Base-by-base conservation (phyloP, 805 yeast species). In the Tetrapisispora pingtungensis region DNA sequence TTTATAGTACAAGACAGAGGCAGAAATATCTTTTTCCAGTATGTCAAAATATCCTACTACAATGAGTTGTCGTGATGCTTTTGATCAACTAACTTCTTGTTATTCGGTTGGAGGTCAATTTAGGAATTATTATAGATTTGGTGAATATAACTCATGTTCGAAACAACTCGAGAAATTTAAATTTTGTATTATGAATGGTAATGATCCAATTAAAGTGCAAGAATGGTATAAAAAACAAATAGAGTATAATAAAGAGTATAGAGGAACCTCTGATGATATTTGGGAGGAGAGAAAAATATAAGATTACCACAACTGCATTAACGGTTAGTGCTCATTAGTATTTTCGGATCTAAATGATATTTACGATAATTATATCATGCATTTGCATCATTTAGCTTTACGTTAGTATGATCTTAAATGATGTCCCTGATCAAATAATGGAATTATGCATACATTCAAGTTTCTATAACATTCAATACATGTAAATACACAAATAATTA, bases 51-150 rank as follows among this genome's bases (percentile, higher is more conserved):
- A 57, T 36, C 61, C 61, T 58, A 56, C 65, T 17, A 70, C 71
- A 18, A 77, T 82, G 88, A 73, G 77, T 41, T 82, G 90, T 57
- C 70, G 81, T 43, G 86, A 90, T 36, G 93, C 93, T 1, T 81
- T 89, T 63, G 95, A 89, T 62, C 95, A 87, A 57, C 69, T 89
- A 19, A 73, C 88, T 38, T 80, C 77, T 39, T 90, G 97, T 61
- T 87, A 84, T 65, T 84, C 97, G 0, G 58, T 89, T 3, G 97
- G 96, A 3, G 97, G 97, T 0, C 96, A 89, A 58, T 66, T 85
- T 18, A 75, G 94, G 48, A 75, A 83, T 63, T 83, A 84, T 56
- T 90, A 89, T 59, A 69, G 97, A 44, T 83, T 78, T 57, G 97
- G 97, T 2, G 77, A 80, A 36, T 72, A 86, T 54, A 78, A 80